Evolutionary conservation across 2,329 filamentous ascomycete species (phyloP).

Genomic region (Diplodia scrobiculata): DNA sequence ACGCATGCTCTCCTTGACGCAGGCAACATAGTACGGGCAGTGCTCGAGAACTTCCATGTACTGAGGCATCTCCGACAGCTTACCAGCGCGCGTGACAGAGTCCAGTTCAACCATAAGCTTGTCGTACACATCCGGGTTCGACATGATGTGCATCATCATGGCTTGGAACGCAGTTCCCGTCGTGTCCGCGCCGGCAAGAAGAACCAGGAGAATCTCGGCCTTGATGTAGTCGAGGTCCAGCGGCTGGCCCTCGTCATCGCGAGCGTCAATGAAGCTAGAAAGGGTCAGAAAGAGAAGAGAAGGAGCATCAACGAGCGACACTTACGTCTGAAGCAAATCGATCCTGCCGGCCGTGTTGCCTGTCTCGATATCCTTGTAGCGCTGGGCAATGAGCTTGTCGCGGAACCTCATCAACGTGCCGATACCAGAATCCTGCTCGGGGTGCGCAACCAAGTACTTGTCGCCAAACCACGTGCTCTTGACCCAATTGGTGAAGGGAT

Average conservation of each 20-base stretch:
- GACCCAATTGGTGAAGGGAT: slow-evolving; percentile 59
- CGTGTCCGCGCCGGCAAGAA: slow-evolving; percentile 57
- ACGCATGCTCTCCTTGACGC: slow-evolving; percentile 56
- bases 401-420: slow-evolving; percentile 61
- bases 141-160: slow-evolving; percentile 50
- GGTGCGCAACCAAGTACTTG: slow-evolving; percentile 57
- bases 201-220: slow-evolving; percentile 56
- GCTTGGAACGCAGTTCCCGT: slow-evolving; percentile 56
- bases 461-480: slow-evolving; percentile 56
- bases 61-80: slow-evolving; percentile 36
- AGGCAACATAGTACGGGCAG: slow-evolving; percentile 54
- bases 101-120: slow-evolving; percentile 55
- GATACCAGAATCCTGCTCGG: slow-evolving; percentile 58
- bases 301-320: neutral
- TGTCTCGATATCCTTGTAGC: slow-evolving; percentile 52
- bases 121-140: slow-evolving; percentile 47
- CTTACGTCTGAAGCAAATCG: slow-evolving; percentile 57
- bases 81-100: slow-evolving; percentile 39
- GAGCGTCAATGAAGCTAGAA: slow-evolving; percentile 42
- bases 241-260: slow-evolving; percentile 47
- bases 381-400: slow-evolving; percentile 55
- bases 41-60: slow-evolving; percentile 38
- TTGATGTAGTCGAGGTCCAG: slow-evolving; percentile 56
- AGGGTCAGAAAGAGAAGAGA: neutral
- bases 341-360: slow-evolving; percentile 51